Evolutionary conservation across 139 green algal genomes (phyloP).

Genomic region (Picochlorum sp.): DNA sequence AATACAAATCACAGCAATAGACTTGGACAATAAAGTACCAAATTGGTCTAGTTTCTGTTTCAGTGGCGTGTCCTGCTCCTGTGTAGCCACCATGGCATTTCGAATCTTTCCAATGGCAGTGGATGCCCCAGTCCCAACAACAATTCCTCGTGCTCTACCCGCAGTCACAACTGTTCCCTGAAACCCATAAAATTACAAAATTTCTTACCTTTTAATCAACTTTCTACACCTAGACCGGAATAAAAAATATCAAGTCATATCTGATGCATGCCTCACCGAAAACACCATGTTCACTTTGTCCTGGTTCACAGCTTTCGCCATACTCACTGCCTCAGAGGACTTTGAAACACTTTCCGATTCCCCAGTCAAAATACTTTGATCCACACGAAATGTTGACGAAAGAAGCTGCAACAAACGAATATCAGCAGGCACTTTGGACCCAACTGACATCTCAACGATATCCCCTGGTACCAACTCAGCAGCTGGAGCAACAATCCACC

Average conservation of each 20-base stretch:
- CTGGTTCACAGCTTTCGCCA: slow-evolving; percentile 35
- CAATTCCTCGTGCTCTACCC: slow-evolving; percentile 62
- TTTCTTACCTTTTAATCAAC: no score
- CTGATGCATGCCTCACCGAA: no score
- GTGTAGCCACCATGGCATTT: slow-evolving; percentile 45
- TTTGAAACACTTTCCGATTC: slow-evolving; percentile 80
- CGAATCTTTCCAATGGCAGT: slow-evolving; percentile 97
- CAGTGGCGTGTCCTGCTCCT: slow-evolving; percentile 93
- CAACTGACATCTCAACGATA: slow-evolving; percentile 78
- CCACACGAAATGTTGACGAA: slow-evolving; percentile 73
- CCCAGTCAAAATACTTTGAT: slow-evolving; percentile 93
- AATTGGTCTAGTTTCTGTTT: slow-evolving; percentile 98
- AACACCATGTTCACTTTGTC: slow-evolving; percentile 95
- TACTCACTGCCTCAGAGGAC: slow-evolving; percentile 23
- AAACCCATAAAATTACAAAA: no score
- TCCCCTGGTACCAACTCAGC: slow-evolving; percentile 88
- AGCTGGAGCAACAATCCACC: slow-evolving; percentile 51
- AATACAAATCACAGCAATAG: slow-evolving; percentile 80
- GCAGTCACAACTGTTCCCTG: slow-evolving; percentile 92
- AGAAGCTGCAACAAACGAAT: slow-evolving; percentile 62
- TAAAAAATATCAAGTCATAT: neutral
- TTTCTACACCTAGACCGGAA: neutral
- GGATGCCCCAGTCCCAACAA: slow-evolving; percentile 76
- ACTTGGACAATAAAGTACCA: slow-evolving; percentile 81
- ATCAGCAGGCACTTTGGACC: slow-evolving; percentile 90